phyloP scores from a whole-genome alignment of 805 yeast genomes.

The Teunomyces lycoperdinae region DNA sequence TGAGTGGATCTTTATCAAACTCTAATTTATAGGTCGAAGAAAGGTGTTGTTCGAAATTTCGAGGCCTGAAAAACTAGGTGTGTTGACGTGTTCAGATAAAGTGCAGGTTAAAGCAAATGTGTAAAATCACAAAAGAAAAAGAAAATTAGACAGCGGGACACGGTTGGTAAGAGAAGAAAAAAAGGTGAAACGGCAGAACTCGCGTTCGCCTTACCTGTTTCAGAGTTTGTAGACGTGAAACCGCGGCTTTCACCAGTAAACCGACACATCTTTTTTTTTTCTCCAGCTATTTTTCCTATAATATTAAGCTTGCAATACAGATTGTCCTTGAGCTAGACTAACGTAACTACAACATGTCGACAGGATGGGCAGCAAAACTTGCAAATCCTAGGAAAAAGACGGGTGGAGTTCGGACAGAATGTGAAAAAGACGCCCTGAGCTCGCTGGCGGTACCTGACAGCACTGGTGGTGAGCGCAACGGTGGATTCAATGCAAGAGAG shows the following conservation, averaged over 20 bases:
- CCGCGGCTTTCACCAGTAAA: not conserved
- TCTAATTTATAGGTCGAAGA: not conserved
- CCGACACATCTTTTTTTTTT: not conserved
- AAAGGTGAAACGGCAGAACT: no score
- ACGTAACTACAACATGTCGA: constrained; percentile 8
- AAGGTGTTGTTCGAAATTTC: not conserved
- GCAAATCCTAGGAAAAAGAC: constrained; percentile 4
- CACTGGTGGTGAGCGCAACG: not conserved
- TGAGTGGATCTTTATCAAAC: not conserved
- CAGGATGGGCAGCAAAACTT: constrained; percentile 17
- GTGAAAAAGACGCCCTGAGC: no score
- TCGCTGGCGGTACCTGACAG: no score
- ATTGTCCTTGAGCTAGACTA: not conserved
- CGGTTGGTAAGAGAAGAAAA: not conserved
- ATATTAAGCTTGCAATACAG: no score
- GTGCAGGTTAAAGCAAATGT: not conserved
- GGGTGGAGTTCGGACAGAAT: not conserved
- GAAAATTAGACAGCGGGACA: not conserved
- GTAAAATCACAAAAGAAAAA: not conserved
- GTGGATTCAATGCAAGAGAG: constrained; percentile 16
- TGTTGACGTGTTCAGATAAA: constrained; percentile 5
- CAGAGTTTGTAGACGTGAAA: not conserved
- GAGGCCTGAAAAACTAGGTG: constrained; percentile 2
- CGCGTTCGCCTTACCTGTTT: not conserved
- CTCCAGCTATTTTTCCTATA: not conserved